Conservation (phyloP, 495 filamentous ascomycete species). For the Darksidea phi region DNA sequence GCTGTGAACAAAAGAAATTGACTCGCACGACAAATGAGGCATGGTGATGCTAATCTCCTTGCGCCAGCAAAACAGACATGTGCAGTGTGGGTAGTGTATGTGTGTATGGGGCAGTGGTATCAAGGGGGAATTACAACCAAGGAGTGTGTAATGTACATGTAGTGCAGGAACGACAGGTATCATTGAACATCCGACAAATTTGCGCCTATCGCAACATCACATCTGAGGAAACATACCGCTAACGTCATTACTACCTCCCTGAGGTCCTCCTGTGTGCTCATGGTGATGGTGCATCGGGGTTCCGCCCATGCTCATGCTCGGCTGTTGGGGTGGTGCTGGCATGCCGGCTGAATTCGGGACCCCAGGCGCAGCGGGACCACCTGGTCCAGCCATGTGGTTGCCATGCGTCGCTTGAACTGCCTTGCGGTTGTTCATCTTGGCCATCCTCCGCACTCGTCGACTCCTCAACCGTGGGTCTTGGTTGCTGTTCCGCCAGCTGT, state of each 20-base stretch:
- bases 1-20: conserved; percentile 50
- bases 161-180: conserved; percentile 38
- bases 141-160: conserved; percentile 50
- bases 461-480: conserved; percentile 89
- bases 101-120: conserved; percentile 42
- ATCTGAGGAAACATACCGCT: conserved; percentile 75
- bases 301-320: conserved; percentile 59
- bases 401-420: conserved; percentile 50
- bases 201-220: conserved; percentile 46
- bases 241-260: conserved; percentile 78
- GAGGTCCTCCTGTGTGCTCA: conserved; percentile 65
- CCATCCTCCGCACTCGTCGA: conserved; percentile 86
- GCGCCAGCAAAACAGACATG: conserved; percentile 20
- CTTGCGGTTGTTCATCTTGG: conserved; percentile 87
- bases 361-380: conserved; percentile 50
- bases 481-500: conserved; percentile 99
- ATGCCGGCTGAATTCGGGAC: conserved; percentile 39
- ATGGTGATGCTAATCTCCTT: conserved; percentile 26
- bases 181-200: conserved; percentile 23
- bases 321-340: conserved; percentile 37
- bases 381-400: conserved; percentile 53
- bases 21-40: conserved; percentile 45
- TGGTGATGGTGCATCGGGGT: conserved; percentile 77
- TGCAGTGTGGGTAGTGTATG: conserved; percentile 31
- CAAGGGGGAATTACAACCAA: conserved; percentile 54